Conservation (phyloP, 805 yeast genomes). For the Barnettozyma wickerhamii region DNA sequence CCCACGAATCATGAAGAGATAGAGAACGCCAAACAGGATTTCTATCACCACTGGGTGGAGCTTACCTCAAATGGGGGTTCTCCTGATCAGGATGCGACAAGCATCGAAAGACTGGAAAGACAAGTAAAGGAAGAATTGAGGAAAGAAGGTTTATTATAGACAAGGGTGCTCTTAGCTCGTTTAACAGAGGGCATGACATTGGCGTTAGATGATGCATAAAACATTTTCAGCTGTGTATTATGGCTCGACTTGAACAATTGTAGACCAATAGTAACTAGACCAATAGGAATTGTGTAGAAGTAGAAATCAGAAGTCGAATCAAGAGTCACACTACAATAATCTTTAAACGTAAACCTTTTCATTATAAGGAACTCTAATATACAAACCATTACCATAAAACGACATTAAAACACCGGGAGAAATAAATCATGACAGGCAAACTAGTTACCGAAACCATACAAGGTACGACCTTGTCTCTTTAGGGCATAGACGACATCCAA, state of each 20-base stretch:
- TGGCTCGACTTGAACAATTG: too few species aligned
- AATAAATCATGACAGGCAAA: background rate
- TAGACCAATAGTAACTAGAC: too few species aligned
- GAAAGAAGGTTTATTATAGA: conserved; percentile 9
- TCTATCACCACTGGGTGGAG: conserved; percentile 49
- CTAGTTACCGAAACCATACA: conserved; percentile 99
- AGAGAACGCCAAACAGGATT: conserved; percentile 50
- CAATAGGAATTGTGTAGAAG: too few species aligned
- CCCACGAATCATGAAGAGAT: conserved; percentile 49
- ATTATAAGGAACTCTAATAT: conserved; percentile 14
- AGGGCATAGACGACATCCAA: conserved; percentile 98
- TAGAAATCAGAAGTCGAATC: too few species aligned
- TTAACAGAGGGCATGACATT: too few species aligned
- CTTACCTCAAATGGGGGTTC: conserved; percentile 30
- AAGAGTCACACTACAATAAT: background rate
- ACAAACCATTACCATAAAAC: conserved; percentile 16
- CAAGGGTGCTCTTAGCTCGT: background rate
- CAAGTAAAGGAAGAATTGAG: conserved; percentile 14
- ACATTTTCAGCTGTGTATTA: too few species aligned
- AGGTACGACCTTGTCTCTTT: conserved; percentile 99
- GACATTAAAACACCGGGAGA: conserved; percentile 18
- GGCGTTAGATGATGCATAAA: too few species aligned
- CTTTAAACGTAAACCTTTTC: conserved; percentile 8
- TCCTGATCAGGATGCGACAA: conserved; percentile 15
- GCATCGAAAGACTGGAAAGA: conserved; percentile 27